These are phyloP conservation scores for Anthracocystis panici-leucophaei DNA, from an alignment of 1,284 basidiomycete genomes.

Conservation along the genomic window DNA sequence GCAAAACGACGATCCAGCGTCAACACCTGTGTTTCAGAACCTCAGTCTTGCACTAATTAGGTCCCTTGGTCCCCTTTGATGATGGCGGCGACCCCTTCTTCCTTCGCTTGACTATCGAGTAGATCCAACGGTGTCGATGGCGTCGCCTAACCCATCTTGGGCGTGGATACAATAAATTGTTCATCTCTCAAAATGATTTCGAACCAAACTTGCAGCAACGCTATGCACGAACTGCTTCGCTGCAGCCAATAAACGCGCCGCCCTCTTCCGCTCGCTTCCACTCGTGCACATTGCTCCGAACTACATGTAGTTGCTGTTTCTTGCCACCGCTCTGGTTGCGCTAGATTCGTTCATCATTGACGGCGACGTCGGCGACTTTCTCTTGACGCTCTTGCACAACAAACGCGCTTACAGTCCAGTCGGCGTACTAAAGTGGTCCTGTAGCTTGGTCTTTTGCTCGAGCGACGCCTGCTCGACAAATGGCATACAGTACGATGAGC, in stretches of 20 bases:
- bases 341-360: not conserved
- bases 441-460: no score
- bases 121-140: no score
- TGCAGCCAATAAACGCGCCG: slow-evolving; percentile 30
- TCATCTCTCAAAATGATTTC: not conserved
- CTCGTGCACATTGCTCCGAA: slow-evolving; percentile 6
- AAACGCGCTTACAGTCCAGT: no score
- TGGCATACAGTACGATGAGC: no score
- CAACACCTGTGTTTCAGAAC: not conserved
- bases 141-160: not conserved
- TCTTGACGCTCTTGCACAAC: no score
- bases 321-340: slow-evolving; percentile 8
- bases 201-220: slow-evolving; percentile 15
- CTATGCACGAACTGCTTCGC: slow-evolving; percentile 28
- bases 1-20: not conserved
- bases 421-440: no score
- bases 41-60: no score
- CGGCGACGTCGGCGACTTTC: no score
- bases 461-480: no score
- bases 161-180: not conserved
- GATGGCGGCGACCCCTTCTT: no score
- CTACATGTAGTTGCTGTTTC: not conserved
- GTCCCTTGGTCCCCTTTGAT: no score
- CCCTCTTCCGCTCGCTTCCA: slow-evolving; percentile 10
- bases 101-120: not conserved